Conservation (phyloP, 2,329 filamentous ascomycete species). For the Cladosporium phlei region DNA sequence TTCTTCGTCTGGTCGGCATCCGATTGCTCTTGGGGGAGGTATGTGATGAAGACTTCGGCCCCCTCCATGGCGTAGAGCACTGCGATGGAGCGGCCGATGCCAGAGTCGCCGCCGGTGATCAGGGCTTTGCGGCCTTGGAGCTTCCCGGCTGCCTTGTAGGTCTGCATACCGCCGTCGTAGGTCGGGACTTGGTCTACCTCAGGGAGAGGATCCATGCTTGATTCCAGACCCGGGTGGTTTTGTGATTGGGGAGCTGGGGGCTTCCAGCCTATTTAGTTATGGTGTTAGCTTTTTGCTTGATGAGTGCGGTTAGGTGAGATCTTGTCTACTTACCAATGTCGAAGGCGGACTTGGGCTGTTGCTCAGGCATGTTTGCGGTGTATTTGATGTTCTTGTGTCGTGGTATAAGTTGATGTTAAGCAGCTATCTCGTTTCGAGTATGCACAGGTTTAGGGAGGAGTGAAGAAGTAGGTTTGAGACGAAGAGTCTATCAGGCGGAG, state of each 20-base stretch:
- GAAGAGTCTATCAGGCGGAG: neutral
- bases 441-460: neutral
- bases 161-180: constrained; percentile 61
- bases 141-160: constrained; percentile 72
- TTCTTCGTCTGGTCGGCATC: constrained; percentile 72
- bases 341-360: constrained; percentile 11
- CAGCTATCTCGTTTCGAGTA: neutral
- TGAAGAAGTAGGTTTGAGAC: neutral
- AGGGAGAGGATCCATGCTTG: constrained; percentile 55
- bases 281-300: neutral
- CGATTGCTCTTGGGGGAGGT: constrained; percentile 69
- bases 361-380: constrained; percentile 3
- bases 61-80: constrained; percentile 79
- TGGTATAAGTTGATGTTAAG: neutral
- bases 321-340: constrained; percentile 4
- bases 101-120: constrained; percentile 76
- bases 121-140: constrained; percentile 69
- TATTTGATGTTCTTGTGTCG: neutral
- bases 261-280: constrained; percentile 8
- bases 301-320: neutral
- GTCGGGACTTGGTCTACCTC: constrained; percentile 63
- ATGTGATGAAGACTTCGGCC: constrained; percentile 66
- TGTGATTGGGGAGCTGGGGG: constrained; percentile 40
- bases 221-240: constrained; percentile 49
- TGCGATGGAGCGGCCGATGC: constrained; percentile 71